Evolutionary conservation across 1,284 basidiomycete species (phyloP).

Genomic region (Cryptococcus sp.): DNA sequence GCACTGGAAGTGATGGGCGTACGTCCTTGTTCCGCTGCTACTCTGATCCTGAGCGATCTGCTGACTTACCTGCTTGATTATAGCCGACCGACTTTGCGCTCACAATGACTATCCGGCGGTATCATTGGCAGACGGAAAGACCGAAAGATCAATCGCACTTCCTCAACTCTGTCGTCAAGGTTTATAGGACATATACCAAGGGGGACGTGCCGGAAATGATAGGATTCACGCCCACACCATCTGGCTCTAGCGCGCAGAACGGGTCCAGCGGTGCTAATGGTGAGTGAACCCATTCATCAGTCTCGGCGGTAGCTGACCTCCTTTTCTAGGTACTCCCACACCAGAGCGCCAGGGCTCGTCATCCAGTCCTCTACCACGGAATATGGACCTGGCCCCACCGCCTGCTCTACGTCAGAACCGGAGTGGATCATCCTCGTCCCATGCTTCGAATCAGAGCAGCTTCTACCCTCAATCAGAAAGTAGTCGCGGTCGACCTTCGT

Average conservation of each 20-base stretch:
- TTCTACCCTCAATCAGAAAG: slow-evolving; percentile 13
- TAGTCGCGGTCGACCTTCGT: slow-evolving; percentile 16
- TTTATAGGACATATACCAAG: slow-evolving; percentile 66
- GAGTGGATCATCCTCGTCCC: slow-evolving; percentile 16
- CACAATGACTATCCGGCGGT: slow-evolving; percentile 73
- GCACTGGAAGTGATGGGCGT: slow-evolving; percentile 75
- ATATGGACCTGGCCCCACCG: slow-evolving; percentile 14
- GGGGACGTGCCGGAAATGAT: slow-evolving; percentile 56
- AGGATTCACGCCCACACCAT: slow-evolving; percentile 32
- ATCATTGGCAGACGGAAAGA: slow-evolving; percentile 81
- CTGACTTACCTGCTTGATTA: slow-evolving; percentile 1
- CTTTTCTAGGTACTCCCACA: slow-evolving; percentile 19
- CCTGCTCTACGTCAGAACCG: slow-evolving; percentile 9
- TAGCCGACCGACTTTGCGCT: slow-evolving; percentile 74
- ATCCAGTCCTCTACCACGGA: slow-evolving; percentile 5
- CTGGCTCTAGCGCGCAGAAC: slow-evolving; percentile 1
- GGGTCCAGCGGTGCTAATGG: background rate
- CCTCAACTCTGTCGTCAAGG: slow-evolving; percentile 65
- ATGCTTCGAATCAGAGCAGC: slow-evolving; percentile 11
- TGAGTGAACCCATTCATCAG: background rate
- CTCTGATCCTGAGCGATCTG: background rate
- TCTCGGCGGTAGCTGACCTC: background rate
- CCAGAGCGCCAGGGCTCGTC: slow-evolving; percentile 19
- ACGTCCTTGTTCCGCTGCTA: slow-evolving; percentile 37
- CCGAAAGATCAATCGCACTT: slow-evolving; percentile 70